Evolutionary conservation across 202 grass and related monocot genomes (phyloP), one percentile per base, ranked within the genome.

Genomic region (Brachypodium distachyon): DNA sequence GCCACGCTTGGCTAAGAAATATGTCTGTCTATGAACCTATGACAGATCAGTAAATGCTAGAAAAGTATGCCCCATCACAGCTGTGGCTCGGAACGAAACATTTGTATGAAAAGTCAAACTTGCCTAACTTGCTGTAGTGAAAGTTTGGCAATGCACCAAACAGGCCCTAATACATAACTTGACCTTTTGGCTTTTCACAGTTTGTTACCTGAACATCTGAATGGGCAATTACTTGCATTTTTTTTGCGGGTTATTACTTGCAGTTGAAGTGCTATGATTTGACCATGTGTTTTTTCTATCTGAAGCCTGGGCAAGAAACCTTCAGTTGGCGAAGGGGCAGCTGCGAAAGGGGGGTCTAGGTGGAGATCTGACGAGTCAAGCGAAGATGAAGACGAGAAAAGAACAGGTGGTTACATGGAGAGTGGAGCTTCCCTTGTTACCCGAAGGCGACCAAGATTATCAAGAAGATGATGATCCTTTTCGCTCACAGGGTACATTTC

Each of bases 281-380:
- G n/a, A n/a, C 14, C 0, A 13, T 59, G 16, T 16, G 59, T 61
- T 46, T 59, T 55, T 4, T 21, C 6, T 26, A 50, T 69, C 13
- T 87, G 55, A 68, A 93, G 84, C 49, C 42, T 81, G 47, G 49
- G 52, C 63, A 83, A 70, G 49, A 80, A 66, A 28, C 52, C 82
- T 42, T 70, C 65, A 8, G 26, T 49, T 33, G 77, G 59, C 52
- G 82, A 73, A 80, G 48, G 55, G 51, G 38, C 29, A 80, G 26
- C 28, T 18, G 51, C 61, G 29, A 77, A 74, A 77, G 82, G 85
- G 44, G 91, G 56, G 58, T 85, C 82, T 61, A 93, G 91, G 75
- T 93, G 91, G 91, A 87, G 91, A 41, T 93, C 91, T 2, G 91
- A 90, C 5, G 91, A 90, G 55, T 93, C 87, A 12, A 93, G 87